A percentile compares a stretch with the other conserved stretches of the same genome.
phyloP scores from a whole-genome alignment of 2,329 filamentous ascomycete genomes.

The Botryosphaeria agaves region DNA sequence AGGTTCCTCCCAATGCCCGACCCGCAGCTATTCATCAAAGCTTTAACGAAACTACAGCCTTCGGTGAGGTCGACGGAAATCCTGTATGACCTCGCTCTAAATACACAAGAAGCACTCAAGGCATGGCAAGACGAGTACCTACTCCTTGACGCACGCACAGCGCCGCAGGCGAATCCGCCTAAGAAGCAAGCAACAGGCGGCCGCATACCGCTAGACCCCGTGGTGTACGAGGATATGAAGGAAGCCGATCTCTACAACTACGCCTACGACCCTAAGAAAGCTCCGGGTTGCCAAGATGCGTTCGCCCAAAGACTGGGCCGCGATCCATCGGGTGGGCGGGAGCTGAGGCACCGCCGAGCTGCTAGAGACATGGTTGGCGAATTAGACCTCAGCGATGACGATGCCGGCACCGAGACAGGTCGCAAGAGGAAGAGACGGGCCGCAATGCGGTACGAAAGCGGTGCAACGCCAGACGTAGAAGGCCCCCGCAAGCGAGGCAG shows the following conservation, averaged over 20 bases:
- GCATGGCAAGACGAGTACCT: slow-evolving; percentile 43
- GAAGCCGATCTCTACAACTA: slow-evolving; percentile 45
- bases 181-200: slow-evolving; percentile 34
- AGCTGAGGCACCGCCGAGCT: slow-evolving; percentile 26
- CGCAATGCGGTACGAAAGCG: slow-evolving; percentile 15
- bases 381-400: slow-evolving; percentile 18
- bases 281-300: slow-evolving; percentile 35
- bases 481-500: slow-evolving; percentile 3
- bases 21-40: slow-evolving; percentile 21
- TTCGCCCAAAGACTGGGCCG: slow-evolving; percentile 32
- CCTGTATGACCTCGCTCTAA: slow-evolving; percentile 36
- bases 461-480: slow-evolving; percentile 8
- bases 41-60: slow-evolving; percentile 24
- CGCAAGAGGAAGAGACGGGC: slow-evolving; percentile 17
- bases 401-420: slow-evolving; percentile 11
- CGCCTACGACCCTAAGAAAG: slow-evolving; percentile 34
- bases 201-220: slow-evolving; percentile 24
- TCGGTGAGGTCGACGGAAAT: slow-evolving; percentile 30
- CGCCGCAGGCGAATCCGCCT: slow-evolving; percentile 30
- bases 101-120: slow-evolving; percentile 33
- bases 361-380: too few species aligned
- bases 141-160: slow-evolving; percentile 34
- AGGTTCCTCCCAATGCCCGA: slow-evolving; percentile 24
- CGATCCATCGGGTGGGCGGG: slow-evolving; percentile 25
- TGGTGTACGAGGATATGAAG: slow-evolving; percentile 41